Evolutionary conservation across 371 early-diverging fungal species (phyloP), one percentile per base, ranked within the genome.

Genomic region (Apophysomyces variabilis): DNA sequence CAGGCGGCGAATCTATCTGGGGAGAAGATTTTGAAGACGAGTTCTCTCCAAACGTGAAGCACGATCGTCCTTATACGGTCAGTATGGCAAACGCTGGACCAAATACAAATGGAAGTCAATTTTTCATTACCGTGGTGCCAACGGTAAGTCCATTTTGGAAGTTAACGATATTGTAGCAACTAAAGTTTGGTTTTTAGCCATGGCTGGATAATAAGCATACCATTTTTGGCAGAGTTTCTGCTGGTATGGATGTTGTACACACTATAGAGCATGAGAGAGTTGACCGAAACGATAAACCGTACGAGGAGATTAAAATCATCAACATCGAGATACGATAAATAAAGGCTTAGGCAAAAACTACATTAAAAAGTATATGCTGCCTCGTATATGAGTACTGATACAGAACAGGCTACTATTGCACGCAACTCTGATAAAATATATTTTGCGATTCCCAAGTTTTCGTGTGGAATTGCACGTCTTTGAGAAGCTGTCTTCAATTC

Each of bases 51-150:
- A 89, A 89, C 35, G 79, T 95, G 57, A 85, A 85, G 66, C 98
- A 97, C 70, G 93, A 95, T 74, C 86, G 92, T 8, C 92, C 96
- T 0, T 97, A 95, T 46, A 92, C 95, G 0, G 84, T 99, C 0
- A 92, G 94, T 65, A 99, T 99, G 99, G 99, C 99, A 7, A 99
- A 99, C 77, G 90, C 92, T 0, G 99, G 99, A 5, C 93, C 96
- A 5, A 87, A 90, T 41, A 94, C 96, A 7, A 97, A 96, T 74
- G 96, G 91, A 3, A 90, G 91, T 57, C 99, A 99, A 79, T 99
- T 99, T 78, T 99, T 99, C 71, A 98, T 99, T 68, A 99, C 99
- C 0, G 91, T 92, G n/a, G 94, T 82, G 3, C 89, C 89, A 16
- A 90, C 93, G 43, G 92, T 92, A 87, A 80, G 85, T 81, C 16